Percentiles rank a stretch among this genome's conserved stretches.
phyloP scores from a whole-genome alignment of 31 red algal species.

The Odonthalia washingtoniensis region DNA sequence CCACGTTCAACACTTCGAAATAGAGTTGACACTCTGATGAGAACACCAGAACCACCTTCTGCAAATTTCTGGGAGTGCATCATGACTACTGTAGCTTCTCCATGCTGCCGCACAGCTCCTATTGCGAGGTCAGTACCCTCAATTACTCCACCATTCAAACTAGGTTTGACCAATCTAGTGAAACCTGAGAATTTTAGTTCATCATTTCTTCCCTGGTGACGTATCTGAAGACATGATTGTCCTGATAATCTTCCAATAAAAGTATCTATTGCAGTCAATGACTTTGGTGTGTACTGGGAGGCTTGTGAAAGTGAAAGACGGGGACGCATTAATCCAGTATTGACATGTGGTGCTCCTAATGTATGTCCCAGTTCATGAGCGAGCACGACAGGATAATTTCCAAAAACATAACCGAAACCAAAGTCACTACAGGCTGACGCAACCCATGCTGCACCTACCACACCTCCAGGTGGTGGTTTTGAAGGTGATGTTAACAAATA shows the following conservation, averaged over 20 bases:
- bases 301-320: not conserved
- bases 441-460: slow-evolving; percentile 27
- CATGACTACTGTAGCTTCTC: not conserved
- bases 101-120: not conserved
- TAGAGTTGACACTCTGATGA: not conserved
- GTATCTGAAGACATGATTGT: not conserved
- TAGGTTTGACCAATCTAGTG: not conserved
- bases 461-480: slow-evolving; percentile 8
- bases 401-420: slow-evolving; percentile 38
- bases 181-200: not conserved
- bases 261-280: slow-evolving; percentile 6
- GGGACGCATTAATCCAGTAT: slow-evolving; percentile 17
- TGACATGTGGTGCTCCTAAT: slow-evolving; percentile 3
- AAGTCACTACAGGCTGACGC: not conserved
- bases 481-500: slow-evolving; percentile 13
- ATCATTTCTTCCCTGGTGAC: not conserved
- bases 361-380: slow-evolving; percentile 38
- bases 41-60: not conserved
- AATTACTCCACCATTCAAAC: no score
- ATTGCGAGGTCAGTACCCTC: not conserved
- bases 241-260: not conserved
- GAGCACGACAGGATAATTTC: not conserved
- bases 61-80: not conserved
- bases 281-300: slow-evolving; percentile 8
- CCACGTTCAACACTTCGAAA: not conserved